Evolutionary conservation across 2,329 filamentous ascomycete genomes (phyloP).

Genomic region (Diaporthe capsici): DNA sequence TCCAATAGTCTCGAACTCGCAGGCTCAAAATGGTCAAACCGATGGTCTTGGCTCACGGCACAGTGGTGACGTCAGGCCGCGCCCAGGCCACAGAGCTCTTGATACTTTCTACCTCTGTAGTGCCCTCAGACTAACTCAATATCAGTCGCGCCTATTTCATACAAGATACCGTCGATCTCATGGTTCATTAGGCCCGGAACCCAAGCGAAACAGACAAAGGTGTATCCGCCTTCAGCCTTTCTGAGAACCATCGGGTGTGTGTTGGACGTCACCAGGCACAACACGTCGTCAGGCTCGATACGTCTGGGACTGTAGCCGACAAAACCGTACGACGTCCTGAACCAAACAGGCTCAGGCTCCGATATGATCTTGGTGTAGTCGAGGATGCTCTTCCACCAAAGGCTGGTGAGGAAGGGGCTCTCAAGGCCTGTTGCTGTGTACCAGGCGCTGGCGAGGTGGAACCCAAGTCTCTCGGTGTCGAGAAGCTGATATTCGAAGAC

Average conservation of each 20-base stretch:
- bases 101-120: not conserved
- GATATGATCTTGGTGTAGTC: slow-evolving; percentile 27
- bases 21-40: not conserved
- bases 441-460: slow-evolving; percentile 9
- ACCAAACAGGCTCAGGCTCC: slow-evolving; percentile 11
- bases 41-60: not conserved
- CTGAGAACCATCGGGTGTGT: slow-evolving; percentile 25
- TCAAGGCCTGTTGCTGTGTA: slow-evolving; percentile 22
- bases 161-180: not conserved
- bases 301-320: slow-evolving; percentile 17
- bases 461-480: not conserved
- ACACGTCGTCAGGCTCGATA: slow-evolving; percentile 15
- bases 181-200: slow-evolving; percentile 13
- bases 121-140: slow-evolving; percentile 8
- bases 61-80: slow-evolving; percentile 32
- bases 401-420: slow-evolving; percentile 3
- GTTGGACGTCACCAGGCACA: slow-evolving; percentile 15
- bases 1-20: not conserved
- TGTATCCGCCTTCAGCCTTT: not conserved
- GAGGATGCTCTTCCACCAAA: slow-evolving; percentile 25
- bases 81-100: not conserved
- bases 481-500: not conserved
- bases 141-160: not conserved
- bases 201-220: slow-evolving; percentile 15
- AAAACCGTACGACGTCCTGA: slow-evolving; percentile 7